phyloP scores from a whole-genome alignment of 306 rosid genomes.

The Castanospermum australe region DNA sequence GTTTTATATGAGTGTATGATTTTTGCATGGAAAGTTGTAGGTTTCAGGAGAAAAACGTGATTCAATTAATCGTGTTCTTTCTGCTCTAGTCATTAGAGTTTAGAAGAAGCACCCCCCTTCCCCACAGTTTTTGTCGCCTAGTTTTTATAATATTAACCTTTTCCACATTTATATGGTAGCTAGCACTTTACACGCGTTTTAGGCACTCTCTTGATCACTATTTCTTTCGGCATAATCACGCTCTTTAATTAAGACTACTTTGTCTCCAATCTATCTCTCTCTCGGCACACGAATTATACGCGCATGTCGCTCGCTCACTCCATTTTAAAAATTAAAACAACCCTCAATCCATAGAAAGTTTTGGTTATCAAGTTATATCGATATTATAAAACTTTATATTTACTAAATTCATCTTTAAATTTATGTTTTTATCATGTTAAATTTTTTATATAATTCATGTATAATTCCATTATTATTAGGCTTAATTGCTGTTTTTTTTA shows the following conservation, averaged over 20 bases:
- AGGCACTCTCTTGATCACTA: neutral
- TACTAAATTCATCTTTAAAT: too few relatives aligned
- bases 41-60: slow-evolving; percentile 31
- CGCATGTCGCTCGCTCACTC: neutral
- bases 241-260: neutral
- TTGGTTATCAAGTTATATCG: neutral
- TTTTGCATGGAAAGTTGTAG: neutral
- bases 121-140: neutral
- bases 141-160: neutral
- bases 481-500: too few relatives aligned
- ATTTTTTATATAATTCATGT: too few relatives aligned
- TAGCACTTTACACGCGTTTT: neutral
- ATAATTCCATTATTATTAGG: too few relatives aligned
- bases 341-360: too few relatives aligned
- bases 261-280: neutral
- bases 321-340: neutral
- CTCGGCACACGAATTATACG: neutral
- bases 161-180: neutral
- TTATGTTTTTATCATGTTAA: too few relatives aligned
- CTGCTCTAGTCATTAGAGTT: neutral
- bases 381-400: too few relatives aligned
- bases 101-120: neutral
- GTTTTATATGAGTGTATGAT: neutral
- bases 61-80: slow-evolving; percentile 26
- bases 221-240: slow-evolving; percentile 10